These are phyloP conservation scores for Stephania japonica DNA, from an alignment of 164 flowering plant species.

Conservation along the genomic window DNA sequence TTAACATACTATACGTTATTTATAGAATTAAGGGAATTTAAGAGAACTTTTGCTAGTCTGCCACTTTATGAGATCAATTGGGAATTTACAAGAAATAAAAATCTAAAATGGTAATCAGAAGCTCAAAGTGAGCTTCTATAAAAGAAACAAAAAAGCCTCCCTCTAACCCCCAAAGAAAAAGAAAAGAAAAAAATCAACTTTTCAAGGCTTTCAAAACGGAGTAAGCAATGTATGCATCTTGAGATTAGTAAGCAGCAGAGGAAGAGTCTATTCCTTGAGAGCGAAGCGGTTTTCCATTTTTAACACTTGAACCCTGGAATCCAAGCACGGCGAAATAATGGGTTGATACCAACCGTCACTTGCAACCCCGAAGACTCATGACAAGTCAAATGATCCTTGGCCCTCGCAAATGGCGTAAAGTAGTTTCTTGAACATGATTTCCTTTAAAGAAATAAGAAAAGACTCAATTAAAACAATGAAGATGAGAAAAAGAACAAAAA, in stretches of 20 bases:
- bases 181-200: neutral
- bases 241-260: neutral
- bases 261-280: constrained; percentile 12
- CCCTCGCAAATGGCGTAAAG: constrained; percentile 94
- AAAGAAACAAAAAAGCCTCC: neutral
- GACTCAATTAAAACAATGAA: neutral
- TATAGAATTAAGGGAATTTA: neutral
- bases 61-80: constrained; percentile 7
- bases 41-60: constrained; percentile 1
- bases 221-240: neutral
- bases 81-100: constrained; percentile 15
- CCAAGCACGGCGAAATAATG: neutral
- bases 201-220: constrained; percentile 9
- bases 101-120: neutral
- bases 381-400: constrained; percentile 96
- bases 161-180: neutral
- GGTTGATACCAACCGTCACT: constrained; percentile 12
- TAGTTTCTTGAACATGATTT: constrained; percentile 88
- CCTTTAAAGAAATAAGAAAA: constrained; percentile 40
- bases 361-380: constrained; percentile 41
- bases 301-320: neutral
- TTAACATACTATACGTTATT: constrained; percentile 13
- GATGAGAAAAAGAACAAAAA: neutral
- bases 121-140: neutral
- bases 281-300: neutral